Evolutionary conservation across 371 early-diverging fungal species (phyloP).

Genomic region (Rhizopus stolonifer): DNA sequence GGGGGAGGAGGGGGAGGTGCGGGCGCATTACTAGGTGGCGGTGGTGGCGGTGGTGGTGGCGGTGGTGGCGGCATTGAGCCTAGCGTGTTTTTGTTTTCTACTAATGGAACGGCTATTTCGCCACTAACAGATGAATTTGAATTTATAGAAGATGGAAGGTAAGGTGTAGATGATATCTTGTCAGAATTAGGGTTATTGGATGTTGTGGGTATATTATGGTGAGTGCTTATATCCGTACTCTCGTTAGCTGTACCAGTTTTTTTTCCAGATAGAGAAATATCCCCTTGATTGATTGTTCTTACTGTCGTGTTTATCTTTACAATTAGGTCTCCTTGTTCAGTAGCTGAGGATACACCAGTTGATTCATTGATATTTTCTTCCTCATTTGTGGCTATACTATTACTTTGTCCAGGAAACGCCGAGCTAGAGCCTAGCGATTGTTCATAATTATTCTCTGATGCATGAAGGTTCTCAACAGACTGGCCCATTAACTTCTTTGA

Average conservation of each 20-base stretch:
- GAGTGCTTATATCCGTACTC: background rate
- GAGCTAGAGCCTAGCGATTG: background rate
- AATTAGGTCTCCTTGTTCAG: too few relatives aligned
- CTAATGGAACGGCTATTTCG: too few relatives aligned
- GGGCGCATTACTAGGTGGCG: constrained; percentile 9
- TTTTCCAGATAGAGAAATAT: background rate
- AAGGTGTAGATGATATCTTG: constrained; percentile 17
- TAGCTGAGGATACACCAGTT: too few relatives aligned
- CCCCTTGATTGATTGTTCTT: too few relatives aligned
- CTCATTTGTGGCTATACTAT: too few relatives aligned
- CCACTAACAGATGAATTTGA: background rate
- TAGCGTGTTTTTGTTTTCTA: too few relatives aligned
- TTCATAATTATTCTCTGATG: background rate
- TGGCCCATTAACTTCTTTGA: background rate
- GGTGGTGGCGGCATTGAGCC: too few relatives aligned
- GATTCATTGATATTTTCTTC: too few relatives aligned
- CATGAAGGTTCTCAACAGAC: background rate
- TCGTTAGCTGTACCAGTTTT: background rate
- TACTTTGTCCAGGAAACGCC: too few relatives aligned
- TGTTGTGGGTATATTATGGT: constrained; percentile 2
- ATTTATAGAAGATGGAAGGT: constrained; percentile 14
- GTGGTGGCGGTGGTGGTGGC: constrained; percentile 4
- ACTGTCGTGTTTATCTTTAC: too few relatives aligned
- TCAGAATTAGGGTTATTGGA: background rate
- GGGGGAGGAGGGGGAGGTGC: constrained; percentile 13